Conservation (phyloP, 2,329 filamentous ascomycete genomes). For the Lachnellula subtilissima region DNA sequence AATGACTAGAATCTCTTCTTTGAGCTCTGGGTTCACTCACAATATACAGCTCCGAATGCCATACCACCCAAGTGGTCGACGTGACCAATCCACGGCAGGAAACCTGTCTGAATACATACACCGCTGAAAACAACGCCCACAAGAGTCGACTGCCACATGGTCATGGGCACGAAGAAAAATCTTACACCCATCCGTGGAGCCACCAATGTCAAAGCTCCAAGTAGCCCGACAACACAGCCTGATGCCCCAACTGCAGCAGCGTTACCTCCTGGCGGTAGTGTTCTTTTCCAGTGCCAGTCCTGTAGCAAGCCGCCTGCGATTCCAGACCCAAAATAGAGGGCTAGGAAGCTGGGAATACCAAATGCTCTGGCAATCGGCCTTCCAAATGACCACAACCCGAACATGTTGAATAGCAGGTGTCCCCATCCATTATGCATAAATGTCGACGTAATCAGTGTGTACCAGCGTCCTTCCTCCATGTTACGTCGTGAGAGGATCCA, state of each 20-base stretch:
- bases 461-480: conserved; percentile 15
- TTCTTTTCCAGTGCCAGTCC: conserved; percentile 5
- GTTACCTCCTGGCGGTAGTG: not conserved
- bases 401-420: conserved; percentile 32
- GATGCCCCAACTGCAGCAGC: conserved; percentile 10
- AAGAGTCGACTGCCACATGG: not conserved
- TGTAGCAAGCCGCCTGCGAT: conserved; percentile 11
- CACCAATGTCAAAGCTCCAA: conserved; percentile 2
- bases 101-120: conserved; percentile 5
- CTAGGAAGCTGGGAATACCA: conserved; percentile 7
- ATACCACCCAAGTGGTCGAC: conserved; percentile 16
- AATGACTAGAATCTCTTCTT: too few species aligned
- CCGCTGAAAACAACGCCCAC: conserved; percentile 1
- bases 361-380: conserved; percentile 10
- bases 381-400: conserved; percentile 24
- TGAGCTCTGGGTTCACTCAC: not conserved
- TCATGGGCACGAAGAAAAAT: conserved; percentile 14
- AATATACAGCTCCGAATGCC: conserved; percentile 3
- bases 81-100: conserved; percentile 11
- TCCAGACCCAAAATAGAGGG: conserved; percentile 15
- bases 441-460: conserved; percentile 29
- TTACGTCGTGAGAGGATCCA: conserved; percentile 8
- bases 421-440: conserved; percentile 28
- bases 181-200: not conserved
- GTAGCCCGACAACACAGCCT: conserved; percentile 9